Evolutionary conservation across 2,329 filamentous ascomycete genomes (phyloP).

Genomic region (Setomelanomma holmii): DNA sequence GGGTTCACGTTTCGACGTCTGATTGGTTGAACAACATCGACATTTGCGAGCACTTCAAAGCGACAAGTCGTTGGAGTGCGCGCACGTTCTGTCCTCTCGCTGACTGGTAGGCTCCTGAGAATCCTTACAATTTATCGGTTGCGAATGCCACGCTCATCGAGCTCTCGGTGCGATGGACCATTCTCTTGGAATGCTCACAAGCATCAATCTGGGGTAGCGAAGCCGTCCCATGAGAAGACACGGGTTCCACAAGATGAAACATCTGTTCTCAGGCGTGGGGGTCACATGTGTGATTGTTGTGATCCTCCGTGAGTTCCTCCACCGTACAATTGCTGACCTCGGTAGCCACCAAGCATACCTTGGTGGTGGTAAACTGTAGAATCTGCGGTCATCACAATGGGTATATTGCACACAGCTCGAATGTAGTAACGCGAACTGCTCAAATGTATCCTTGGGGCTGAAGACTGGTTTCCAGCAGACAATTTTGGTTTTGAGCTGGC

Average conservation of each 20-base stretch:
- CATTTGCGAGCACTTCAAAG: slow-evolving; percentile 18
- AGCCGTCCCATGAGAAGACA: not conserved
- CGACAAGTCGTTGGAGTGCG: slow-evolving; percentile 4
- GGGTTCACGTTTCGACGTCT: slow-evolving; percentile 23
- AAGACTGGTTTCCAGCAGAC: too few relatives aligned
- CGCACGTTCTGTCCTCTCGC: slow-evolving; percentile 16
- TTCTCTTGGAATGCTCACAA: slow-evolving; percentile 17
- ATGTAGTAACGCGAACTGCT: too few relatives aligned
- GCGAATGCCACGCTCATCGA: slow-evolving; percentile 10
- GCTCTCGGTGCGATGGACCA: slow-evolving; percentile 20
- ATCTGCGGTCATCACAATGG: too few relatives aligned
- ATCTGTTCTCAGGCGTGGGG: slow-evolving; percentile 9
- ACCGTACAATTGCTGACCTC: too few relatives aligned
- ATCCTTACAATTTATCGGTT: not conserved
- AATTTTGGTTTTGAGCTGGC: too few relatives aligned
- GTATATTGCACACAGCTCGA: too few relatives aligned
- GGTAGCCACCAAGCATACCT: too few relatives aligned
- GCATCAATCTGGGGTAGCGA: slow-evolving; percentile 10
- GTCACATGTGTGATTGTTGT: not conserved
- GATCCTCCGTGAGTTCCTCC: too few relatives aligned
- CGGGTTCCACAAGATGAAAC: slow-evolving; percentile 1
- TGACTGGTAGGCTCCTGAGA: slow-evolving; percentile 6
- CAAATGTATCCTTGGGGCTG: too few relatives aligned
- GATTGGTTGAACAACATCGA: slow-evolving; percentile 18
- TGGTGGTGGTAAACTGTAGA: too few relatives aligned